phyloP scores from a whole-genome alignment of 139 green algal species.

The Desmodesmus armatus region DNA sequence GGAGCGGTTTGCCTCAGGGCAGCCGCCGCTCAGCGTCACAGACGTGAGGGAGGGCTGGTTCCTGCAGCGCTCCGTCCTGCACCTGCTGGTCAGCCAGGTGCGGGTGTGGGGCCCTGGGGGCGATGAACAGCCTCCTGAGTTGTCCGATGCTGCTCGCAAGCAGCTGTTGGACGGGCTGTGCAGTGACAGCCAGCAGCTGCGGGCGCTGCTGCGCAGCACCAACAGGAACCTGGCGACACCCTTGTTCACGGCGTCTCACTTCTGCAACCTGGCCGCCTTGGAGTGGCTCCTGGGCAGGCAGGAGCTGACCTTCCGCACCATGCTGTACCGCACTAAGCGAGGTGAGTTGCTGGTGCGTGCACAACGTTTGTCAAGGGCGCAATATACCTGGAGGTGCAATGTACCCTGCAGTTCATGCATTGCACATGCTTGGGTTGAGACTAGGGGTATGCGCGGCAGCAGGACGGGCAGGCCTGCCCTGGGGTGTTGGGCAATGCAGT shows the following conservation, averaged over 20 bases:
- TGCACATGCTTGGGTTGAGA: too few species aligned
- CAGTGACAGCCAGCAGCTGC: neutral
- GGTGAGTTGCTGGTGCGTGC: neutral
- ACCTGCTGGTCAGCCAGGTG: neutral
- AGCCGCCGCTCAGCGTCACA: neutral
- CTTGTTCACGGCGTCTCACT: slow-evolving; percentile 14
- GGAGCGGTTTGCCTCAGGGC: too few species aligned
- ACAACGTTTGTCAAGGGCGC: neutral
- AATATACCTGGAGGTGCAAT: neutral
- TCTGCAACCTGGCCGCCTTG: neutral
- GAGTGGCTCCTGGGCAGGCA: neutral
- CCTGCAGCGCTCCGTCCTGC: neutral
- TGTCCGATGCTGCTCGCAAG: too few species aligned
- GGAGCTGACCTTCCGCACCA: slow-evolving; percentile 8
- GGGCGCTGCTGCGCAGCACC: neutral
- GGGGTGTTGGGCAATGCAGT: neutral
- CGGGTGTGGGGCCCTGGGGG: neutral
- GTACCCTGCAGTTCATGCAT: neutral
- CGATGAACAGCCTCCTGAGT: neutral
- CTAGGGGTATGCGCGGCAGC: too few species aligned
- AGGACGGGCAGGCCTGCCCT: neutral
- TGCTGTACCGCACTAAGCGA: neutral
- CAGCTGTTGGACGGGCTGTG: neutral
- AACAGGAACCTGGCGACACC: neutral
- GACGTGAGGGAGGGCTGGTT: slow-evolving; percentile 3